Evolutionary conservation across 1,284 basidiomycete genomes (phyloP).

Genomic region (Sanghuangporus baumii): DNA sequence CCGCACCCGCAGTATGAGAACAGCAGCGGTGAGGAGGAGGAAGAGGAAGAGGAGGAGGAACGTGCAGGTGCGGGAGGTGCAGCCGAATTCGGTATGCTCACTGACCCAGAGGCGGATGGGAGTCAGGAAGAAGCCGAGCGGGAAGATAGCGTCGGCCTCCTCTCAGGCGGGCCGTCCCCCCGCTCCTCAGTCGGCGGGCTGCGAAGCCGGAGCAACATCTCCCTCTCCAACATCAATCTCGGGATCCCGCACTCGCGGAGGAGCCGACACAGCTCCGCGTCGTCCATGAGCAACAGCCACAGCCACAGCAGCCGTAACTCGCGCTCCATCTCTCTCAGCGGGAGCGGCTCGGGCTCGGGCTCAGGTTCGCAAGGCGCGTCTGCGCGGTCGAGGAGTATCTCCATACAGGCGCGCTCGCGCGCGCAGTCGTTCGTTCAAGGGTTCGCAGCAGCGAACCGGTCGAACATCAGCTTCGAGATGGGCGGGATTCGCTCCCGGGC

Average conservation of each 20-base stretch:
- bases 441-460: conserved; percentile 6
- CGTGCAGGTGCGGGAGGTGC: conserved; percentile 19
- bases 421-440: conserved; percentile 16
- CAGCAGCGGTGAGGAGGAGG: conserved; percentile 30
- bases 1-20: conserved; percentile 27
- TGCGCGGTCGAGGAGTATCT: conserved; percentile 4
- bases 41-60: conserved; percentile 27
- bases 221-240: conserved; percentile 12
- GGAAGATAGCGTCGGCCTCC: conserved; percentile 62
- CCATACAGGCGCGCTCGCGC: conserved; percentile 10
- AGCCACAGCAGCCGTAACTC: not conserved
- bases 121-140: conserved; percentile 56
- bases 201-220: conserved; percentile 28
- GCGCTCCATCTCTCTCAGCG: not conserved
- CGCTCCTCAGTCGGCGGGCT: conserved; percentile 47
- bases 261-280: conserved; percentile 15
- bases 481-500: conserved; percentile 2
- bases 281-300: not conserved
- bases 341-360: not conserved
- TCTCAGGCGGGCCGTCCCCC: conserved; percentile 51
- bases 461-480: conserved; percentile 9
- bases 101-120: conserved; percentile 47
- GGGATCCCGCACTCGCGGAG: conserved; percentile 5
- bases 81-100: conserved; percentile 33
- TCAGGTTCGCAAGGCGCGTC: conserved; percentile 2